phyloP scores from a whole-genome alignment of 1,284 basidiomycete species.

The Apiotrichum siamense region DNA sequence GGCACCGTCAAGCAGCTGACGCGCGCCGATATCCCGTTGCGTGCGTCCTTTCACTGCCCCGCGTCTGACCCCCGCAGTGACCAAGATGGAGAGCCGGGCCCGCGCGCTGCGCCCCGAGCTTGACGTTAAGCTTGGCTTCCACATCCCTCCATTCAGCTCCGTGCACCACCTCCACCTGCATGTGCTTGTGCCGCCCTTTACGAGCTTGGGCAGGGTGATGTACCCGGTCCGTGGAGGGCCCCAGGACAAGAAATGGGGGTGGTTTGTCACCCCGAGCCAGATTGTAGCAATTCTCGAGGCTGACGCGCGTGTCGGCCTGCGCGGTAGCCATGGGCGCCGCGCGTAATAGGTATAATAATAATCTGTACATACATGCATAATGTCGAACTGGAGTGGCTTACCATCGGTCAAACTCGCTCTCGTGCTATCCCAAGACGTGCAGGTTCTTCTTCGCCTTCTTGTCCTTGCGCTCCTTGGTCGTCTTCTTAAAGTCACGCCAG shows the following conservation, averaged over 20 bases:
- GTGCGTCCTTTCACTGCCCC: constrained; percentile 44
- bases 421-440: constrained; percentile 35
- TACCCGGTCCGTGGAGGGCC: constrained; percentile 52
- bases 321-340: not conserved
- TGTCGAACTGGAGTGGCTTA: not conserved
- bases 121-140: constrained; percentile 62
- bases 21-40: constrained; percentile 50
- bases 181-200: constrained; percentile 65
- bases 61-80: constrained; percentile 51
- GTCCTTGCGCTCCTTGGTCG: constrained; percentile 30
- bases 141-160: constrained; percentile 75
- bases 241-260: constrained; percentile 61
- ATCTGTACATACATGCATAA: not conserved
- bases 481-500: constrained; percentile 40
- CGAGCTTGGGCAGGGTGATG: constrained; percentile 51
- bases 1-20: constrained; percentile 55
- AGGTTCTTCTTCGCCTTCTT: constrained; percentile 43
- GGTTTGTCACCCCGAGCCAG: constrained; percentile 68
- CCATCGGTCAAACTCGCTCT: not conserved
- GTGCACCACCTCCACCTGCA: constrained; percentile 75
- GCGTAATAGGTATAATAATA: not conserved
- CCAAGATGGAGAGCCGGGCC: constrained; percentile 59
- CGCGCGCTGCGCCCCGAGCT: constrained; percentile 42
- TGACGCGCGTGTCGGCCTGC: constrained; percentile 53
- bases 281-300: constrained; percentile 58